A percentile compares a stretch with the other conserved stretches of the same genome.
Conservation (phyloP, 2,329 filamentous ascomycete genomes). For the Colletotrichum sp. region DNA sequence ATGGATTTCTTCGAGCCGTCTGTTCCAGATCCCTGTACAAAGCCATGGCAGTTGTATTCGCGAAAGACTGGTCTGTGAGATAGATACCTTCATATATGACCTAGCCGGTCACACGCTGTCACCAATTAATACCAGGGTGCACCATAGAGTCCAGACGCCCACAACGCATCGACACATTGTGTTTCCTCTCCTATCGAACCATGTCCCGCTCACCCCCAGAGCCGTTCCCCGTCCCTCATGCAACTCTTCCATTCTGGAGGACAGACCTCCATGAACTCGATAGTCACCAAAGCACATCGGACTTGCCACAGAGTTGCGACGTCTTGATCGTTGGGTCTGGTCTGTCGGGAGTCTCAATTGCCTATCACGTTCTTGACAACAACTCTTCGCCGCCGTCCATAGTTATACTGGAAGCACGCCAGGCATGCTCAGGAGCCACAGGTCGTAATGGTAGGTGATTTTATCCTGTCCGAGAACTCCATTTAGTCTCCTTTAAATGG, state of each 20-base stretch:
- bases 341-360: neutral
- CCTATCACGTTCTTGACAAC: neutral
- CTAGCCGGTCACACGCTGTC: neutral
- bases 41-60: no score
- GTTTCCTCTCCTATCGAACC: neutral
- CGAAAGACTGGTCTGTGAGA: neutral
- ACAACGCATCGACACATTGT: neutral
- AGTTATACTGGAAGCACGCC: neutral
- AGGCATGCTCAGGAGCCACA: neutral
- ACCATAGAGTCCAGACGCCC: neutral
- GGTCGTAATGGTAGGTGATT: neutral
- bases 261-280: neutral
- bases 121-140: neutral
- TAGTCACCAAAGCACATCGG: neutral
- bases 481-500: neutral
- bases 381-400: neutral
- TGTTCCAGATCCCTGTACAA: no score
- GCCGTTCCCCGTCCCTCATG: neutral
- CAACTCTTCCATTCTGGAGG: neutral
- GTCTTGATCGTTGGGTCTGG: neutral
- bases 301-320: neutral
- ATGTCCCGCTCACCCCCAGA: neutral
- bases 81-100: neutral
- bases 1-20: neutral
- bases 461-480: neutral